Base-by-base conservation (phyloP, 1,139 yeast genomes). In the Pneumocystis jirovecii region DNA sequence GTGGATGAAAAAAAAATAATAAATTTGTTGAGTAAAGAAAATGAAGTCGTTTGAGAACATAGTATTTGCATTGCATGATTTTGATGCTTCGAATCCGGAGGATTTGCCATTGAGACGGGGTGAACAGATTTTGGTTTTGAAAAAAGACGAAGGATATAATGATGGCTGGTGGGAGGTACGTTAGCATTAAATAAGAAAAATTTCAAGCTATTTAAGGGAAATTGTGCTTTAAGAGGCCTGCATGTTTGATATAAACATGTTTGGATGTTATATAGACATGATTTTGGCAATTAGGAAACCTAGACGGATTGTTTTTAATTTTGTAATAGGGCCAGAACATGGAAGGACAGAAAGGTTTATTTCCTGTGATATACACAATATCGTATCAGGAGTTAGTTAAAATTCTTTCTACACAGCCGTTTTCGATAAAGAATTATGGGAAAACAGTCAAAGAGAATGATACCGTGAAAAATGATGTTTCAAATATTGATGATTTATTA, bases 121-220 rank as follows among this genome's bases (percentile, higher is more conserved):
- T 35, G 97, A 93, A 72, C 85, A 84, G 69, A 81, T 95, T 66
- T 95, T 90, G 74, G 90, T 93, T 19, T 81, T 95, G 37, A 89
- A 95, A 61, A 96, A 90, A 74, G 99, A 93, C 75, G 83, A 85
- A 68, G 97, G 89, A 72, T 93, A 87, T 75, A 87, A 89, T 70
- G 99, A 93, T 74, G 97, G 97, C n/a, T 93, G 99, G 99, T 93
- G 86, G 69, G 82, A 82, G 69, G 80, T 73, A 71, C 63, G 76
- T 70, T 17, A 3, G 17, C 10, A 8, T 50, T 12, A 50, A 25
- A 25, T 10, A 40, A 40, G 19, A 12, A 7, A n/a, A 15, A n/a
- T 17, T 29, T 31, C 39, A 61, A 25, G 59, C 39, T n/a, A 42
- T 8, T 10, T 44, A 21, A 35, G 25, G 42, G 10, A 57, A 40